These are phyloP conservation scores for Porphyra umbilicalis DNA, from an alignment of 31 red algal species.

Conservation along the genomic window DNA sequence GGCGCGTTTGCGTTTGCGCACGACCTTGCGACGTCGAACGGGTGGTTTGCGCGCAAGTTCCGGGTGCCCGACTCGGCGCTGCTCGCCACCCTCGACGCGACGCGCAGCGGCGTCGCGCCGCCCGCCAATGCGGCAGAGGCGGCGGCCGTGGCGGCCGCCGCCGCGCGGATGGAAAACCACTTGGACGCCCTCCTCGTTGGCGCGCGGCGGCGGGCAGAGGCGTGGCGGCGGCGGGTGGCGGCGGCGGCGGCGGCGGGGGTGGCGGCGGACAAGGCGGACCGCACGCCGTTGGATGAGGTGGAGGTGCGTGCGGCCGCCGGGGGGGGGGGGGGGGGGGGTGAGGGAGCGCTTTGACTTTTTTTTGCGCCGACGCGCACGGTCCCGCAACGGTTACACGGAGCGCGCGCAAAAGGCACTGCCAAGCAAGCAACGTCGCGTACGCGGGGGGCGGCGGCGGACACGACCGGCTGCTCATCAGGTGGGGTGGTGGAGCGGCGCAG, in stretches of 20 bases:
- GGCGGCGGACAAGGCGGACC: not conserved
- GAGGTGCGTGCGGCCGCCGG: too few relatives aligned
- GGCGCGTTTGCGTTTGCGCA: not conserved
- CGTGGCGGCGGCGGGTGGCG: not conserved
- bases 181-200: not conserved
- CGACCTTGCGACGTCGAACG: not conserved
- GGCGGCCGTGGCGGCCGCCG: not conserved
- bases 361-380: too few relatives aligned
- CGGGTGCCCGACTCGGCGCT: slow-evolving; percentile 22
- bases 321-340: too few relatives aligned
- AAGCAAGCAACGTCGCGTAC: too few relatives aligned
- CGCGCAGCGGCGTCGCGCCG: not conserved
- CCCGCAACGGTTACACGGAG: too few relatives aligned
- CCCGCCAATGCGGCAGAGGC: not conserved
- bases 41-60: slow-evolving; percentile 72
- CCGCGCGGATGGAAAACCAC: not conserved
- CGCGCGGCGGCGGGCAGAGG: too few relatives aligned
- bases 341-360: too few relatives aligned
- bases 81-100: slow-evolving; percentile 48
- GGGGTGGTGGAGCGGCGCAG: too few relatives aligned
- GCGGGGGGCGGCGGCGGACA: too few relatives aligned
- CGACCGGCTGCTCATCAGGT: too few relatives aligned
- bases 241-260: too few relatives aligned
- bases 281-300: not conserved
- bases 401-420: too few relatives aligned